Evolutionary conservation across 257 asterid genomes (phyloP), one percentile per base, ranked within the genome.

Genomic region (Capsicum baccatum): DNA sequence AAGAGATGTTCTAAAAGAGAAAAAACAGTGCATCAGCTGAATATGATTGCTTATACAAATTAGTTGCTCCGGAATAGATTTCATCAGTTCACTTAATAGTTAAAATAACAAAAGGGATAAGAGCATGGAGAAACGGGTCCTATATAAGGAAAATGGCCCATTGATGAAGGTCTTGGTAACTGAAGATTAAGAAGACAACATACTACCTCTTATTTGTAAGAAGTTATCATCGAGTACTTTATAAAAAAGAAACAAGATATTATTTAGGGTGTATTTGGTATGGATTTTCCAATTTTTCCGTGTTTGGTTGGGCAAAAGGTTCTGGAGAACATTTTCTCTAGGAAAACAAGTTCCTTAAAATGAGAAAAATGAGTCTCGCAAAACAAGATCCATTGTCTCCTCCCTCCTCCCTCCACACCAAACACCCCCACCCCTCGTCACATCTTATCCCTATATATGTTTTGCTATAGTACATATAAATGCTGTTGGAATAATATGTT

Each of bases 201-300:
- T 48, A 76, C 81, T 48, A 76, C 26, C 63, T 26, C 26, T 76
- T 8, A 52, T 76, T 76, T 76, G 81, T 21, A 76, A 76, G 62
- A 74, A 52, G 14, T 76, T 13, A 52, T 52, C 48, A 52, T 76
- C 63, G 8, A 50, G 62, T 8, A 39, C 14, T 39, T 69, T 8
- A 37, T 37, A 68, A 69, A 16, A 69, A 4, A 4, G 42, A 8
- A 8, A 9, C 55, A 69, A 68, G 33, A 16, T 69, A 56, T 6
- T 3, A 15, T 56, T 14, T 56, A 52, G 56, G 56, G 14, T 52
- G 56, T 52, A 3, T 52, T 52, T 9, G 56, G 56, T 52, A 52
- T 52, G 56, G 13, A 52, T 52, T 52, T 52, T 52, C 54, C 54
- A 66, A 66, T 33, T 66, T 66, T 13, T 16, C 21, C 50, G 35